Percentiles rank a stretch among this genome's conserved stretches.
Evolutionary conservation across 169 alveolate species (phyloP).

Genomic region (Plasmodium chabaudi): DNA sequence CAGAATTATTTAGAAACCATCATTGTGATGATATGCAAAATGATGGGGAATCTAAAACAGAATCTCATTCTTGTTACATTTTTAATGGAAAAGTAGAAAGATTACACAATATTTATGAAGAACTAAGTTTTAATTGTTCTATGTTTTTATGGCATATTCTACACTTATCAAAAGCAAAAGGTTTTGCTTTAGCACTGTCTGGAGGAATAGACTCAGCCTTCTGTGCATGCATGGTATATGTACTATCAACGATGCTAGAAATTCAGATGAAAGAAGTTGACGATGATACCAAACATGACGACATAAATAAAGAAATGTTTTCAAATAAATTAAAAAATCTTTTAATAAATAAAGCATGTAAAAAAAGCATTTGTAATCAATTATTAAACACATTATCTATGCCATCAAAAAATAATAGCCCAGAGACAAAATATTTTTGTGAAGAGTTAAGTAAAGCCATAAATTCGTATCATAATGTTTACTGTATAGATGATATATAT

Average conservation of each 20-base stretch:
- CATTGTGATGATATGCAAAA: not conserved
- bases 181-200: constrained; percentile 66
- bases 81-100: constrained; percentile 4
- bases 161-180: constrained; percentile 65
- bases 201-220: constrained; percentile 76
- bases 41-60: not conserved
- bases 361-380: constrained; percentile 52
- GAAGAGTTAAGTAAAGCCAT: constrained; percentile 39
- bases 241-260: constrained; percentile 61
- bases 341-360: constrained; percentile 33
- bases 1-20: constrained; percentile 6
- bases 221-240: constrained; percentile 62
- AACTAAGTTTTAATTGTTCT: constrained; percentile 61
- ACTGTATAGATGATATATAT: constrained; percentile 31
- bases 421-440: constrained; percentile 32
- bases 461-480: constrained; percentile 49
- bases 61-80: constrained; percentile 4
- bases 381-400: constrained; percentile 49
- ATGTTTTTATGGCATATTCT: constrained; percentile 65
- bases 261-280: constrained; percentile 3
- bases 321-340: constrained; percentile 13
- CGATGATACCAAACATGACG: not conserved
- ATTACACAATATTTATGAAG: constrained; percentile 68
- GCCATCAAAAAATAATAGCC: constrained; percentile 67
- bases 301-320: constrained; percentile 2